Evolutionary conservation across 257 asterid species (phyloP).

Genomic region (Lycium barbarum): DNA sequence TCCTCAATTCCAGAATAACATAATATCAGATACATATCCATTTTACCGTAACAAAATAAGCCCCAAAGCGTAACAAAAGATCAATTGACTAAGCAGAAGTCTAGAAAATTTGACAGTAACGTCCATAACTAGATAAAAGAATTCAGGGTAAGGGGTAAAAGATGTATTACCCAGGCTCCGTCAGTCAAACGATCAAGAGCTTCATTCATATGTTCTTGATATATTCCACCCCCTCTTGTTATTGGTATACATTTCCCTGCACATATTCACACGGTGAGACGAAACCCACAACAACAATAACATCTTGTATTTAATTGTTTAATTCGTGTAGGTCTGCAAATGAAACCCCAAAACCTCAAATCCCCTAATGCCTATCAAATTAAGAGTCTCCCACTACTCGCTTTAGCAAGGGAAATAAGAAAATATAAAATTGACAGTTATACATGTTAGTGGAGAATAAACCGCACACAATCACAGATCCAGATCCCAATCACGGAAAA

Average conservation of each 20-base stretch:
- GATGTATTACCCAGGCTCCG: constrained; percentile 84
- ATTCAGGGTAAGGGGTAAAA: constrained; percentile 26
- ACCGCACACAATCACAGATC: background rate
- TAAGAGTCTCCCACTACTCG: background rate
- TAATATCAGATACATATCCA: background rate
- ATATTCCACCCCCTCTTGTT: constrained; percentile 92
- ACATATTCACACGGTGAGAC: constrained; percentile 32
- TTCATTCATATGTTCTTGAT: constrained; percentile 97
- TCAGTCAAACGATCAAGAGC: constrained; percentile 81
- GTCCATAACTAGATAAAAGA: background rate
- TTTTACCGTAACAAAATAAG: background rate
- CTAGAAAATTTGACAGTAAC: background rate
- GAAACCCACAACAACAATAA: background rate
- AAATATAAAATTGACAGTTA: background rate
- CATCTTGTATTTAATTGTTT: background rate
- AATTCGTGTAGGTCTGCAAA: background rate
- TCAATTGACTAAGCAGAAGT: background rate
- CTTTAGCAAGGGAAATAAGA: constrained; percentile 15
- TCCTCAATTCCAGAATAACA: background rate
- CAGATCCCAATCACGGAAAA: background rate
- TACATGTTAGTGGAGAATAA: constrained; percentile 15
- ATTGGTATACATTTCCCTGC: constrained; percentile 99
- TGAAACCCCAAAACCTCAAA: background rate
- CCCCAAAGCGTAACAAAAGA: background rate
- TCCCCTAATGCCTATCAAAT: background rate